These are phyloP conservation scores for Trichophyton verrucosum DNA, from an alignment of 2,329 filamentous ascomycete species.

Conservation along the genomic window DNA sequence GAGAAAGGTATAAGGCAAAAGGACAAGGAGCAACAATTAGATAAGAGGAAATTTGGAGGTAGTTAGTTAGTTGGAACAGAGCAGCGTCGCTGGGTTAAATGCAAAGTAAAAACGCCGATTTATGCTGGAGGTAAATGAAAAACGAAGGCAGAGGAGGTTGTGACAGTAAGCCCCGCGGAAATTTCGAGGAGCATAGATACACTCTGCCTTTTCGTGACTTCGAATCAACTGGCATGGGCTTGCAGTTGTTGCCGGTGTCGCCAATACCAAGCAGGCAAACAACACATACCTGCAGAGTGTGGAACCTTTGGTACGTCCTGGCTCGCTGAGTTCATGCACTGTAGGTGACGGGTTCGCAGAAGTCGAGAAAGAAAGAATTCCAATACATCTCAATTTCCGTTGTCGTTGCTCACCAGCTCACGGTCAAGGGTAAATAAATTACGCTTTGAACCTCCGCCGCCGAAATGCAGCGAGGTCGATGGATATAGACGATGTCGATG, in stretches of 20 bases:
- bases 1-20: background rate
- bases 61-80: too few relatives aligned
- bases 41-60: too few relatives aligned
- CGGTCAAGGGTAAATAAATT: background rate
- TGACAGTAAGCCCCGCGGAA: background rate
- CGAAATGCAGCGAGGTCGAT: constrained; percentile 27
- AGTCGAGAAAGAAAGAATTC: background rate
- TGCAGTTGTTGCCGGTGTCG: background rate
- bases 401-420: background rate
- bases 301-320: background rate
- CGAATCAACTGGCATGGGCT: background rate
- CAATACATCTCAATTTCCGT: background rate
- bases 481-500: constrained; percentile 24
- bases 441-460: constrained; percentile 16
- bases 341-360: background rate
- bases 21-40: background rate
- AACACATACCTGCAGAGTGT: background rate
- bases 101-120: too few relatives aligned
- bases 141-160: background rate
- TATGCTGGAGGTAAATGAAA: background rate
- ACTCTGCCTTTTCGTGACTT: background rate
- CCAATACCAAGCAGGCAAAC: background rate
- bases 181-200: background rate
- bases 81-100: too few relatives aligned
- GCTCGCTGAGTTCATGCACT: background rate